Percentiles rank a stretch among this genome's conserved stretches.
Evolutionary conservation across 306 rosid genomes (phyloP).

Genomic region (Boehmeria nivea): DNA sequence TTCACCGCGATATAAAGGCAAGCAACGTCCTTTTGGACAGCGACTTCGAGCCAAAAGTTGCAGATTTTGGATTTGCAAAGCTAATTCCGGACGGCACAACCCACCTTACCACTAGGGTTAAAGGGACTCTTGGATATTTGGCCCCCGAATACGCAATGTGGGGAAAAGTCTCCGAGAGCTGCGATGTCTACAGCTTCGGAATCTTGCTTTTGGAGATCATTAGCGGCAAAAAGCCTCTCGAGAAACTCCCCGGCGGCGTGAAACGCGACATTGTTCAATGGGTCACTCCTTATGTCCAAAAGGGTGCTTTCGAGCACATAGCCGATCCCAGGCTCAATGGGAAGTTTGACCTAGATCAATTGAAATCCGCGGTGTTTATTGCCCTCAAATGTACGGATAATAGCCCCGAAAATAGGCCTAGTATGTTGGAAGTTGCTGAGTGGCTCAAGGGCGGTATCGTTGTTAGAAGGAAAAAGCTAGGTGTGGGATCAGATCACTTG

Average conservation of each 20-base stretch:
- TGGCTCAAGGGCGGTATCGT: conserved; percentile 38
- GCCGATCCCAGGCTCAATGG: conserved; percentile 61
- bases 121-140: conserved; percentile 84
- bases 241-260: conserved; percentile 68
- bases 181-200: conserved; percentile 90
- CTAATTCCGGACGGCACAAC: conserved; percentile 74
- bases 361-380: conserved; percentile 35
- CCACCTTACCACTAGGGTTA: conserved; percentile 79
- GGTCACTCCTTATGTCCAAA: conserved; percentile 54
- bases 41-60: conserved; percentile 73
- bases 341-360: conserved; percentile 33
- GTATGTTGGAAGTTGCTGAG: conserved; percentile 50
- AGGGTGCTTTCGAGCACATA: conserved; percentile 40
- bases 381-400: conserved; percentile 53
- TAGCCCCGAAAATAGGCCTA: conserved; percentile 46
- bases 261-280: conserved; percentile 83
- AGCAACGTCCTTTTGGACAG: conserved; percentile 73
- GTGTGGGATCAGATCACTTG: neutral
- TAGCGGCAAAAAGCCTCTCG: conserved; percentile 73
- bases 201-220: conserved; percentile 66
- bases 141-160: conserved; percentile 98
- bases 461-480: conserved; percentile 14
- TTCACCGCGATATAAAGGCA: conserved; percentile 87
- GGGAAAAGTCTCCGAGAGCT: conserved; percentile 80
- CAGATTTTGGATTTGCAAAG: conserved; percentile 93